A percentile compares a stretch with the other conserved stretches of the same genome.
These are phyloP conservation scores for Apostasia shenzhenica DNA, from an alignment of 106 monocot genomes.

Conservation along the genomic window DNA sequence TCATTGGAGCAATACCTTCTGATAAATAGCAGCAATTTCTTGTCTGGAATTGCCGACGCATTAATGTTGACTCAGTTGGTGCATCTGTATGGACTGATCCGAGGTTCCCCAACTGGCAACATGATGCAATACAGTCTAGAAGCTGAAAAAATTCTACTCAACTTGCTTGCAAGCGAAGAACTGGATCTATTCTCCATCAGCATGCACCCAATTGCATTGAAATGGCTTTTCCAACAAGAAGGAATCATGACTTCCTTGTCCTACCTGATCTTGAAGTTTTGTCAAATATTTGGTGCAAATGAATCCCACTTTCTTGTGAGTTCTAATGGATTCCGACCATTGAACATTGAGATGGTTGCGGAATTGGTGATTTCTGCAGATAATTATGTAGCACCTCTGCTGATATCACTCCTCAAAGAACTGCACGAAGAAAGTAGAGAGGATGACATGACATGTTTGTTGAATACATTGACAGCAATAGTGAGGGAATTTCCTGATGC, in stretches of 20 bases:
- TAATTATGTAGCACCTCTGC: conserved; percentile 35
- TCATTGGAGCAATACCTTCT: conserved; percentile 88
- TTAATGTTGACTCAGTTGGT: conserved; percentile 58
- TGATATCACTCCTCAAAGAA: conserved; percentile 52
- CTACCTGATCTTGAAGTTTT: conserved; percentile 60
- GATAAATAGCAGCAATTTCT: conserved; percentile 48
- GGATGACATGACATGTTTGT: conserved; percentile 41
- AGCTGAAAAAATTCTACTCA: conserved; percentile 67
- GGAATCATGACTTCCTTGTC: conserved; percentile 32
- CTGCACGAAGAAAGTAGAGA: conserved; percentile 28
- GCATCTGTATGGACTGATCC: conserved; percentile 57
- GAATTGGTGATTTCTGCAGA: conserved; percentile 55
- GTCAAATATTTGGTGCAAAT: conserved; percentile 33
- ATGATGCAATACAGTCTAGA: conserved; percentile 45
- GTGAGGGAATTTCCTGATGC: conserved; percentile 49
- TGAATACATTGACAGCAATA: conserved; percentile 51
- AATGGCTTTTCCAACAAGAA: conserved; percentile 84
- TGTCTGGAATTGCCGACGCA: conserved; percentile 27
- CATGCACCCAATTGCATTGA: conserved; percentile 63
- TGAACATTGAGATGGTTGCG: conserved; percentile 58
- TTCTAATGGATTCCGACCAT: conserved; percentile 10
- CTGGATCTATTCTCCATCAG: conserved; percentile 59
- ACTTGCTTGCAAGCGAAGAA: conserved; percentile 46
- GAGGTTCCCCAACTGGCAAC: conserved; percentile 26
- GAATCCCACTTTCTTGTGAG: conserved; percentile 23